These are phyloP conservation scores for Canavalia gladiata DNA, from an alignment of 306 rosid species.

Conservation along the genomic window DNA sequence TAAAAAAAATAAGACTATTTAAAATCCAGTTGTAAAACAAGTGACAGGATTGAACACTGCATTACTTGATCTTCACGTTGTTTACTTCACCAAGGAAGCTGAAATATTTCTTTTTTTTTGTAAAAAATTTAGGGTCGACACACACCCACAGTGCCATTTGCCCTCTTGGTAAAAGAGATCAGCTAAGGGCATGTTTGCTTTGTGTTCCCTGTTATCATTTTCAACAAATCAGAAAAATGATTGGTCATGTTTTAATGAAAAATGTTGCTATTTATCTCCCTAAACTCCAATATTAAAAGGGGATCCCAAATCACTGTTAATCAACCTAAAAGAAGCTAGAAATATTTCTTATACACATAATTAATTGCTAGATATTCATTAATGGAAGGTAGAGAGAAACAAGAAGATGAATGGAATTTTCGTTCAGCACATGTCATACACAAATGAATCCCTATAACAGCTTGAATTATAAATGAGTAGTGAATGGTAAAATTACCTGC, in stretches of 20 bases:
- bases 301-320: slow-evolving; percentile 6
- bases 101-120: not conserved
- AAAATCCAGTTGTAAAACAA: slow-evolving; percentile 32
- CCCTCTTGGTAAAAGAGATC: slow-evolving; percentile 15
- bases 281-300: slow-evolving; percentile 21
- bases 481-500: slow-evolving; percentile 71
- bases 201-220: not conserved
- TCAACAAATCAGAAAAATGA: slow-evolving; percentile 1
- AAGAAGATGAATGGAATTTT: slow-evolving; percentile 27
- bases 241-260: not conserved
- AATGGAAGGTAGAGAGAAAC: slow-evolving; percentile 18
- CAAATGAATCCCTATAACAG: slow-evolving; percentile 8
- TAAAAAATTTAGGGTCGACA: not conserved
- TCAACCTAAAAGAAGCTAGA: slow-evolving; percentile 24
- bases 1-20: slow-evolving; percentile 1
- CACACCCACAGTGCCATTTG: not conserved
- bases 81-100: not conserved
- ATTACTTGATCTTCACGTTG: not conserved
- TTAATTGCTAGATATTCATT: not conserved
- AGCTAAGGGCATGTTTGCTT: slow-evolving; percentile 5
- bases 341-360: not conserved
- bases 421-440: slow-evolving; percentile 21
- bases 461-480: slow-evolving; percentile 6
- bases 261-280: not conserved
- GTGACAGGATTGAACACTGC: not conserved